Percentiles rank a stretch among this genome's conserved stretches.
Evolutionary conservation across 805 yeast genomes (phyloP).

Genomic region (Ogataea haglerorum): DNA sequence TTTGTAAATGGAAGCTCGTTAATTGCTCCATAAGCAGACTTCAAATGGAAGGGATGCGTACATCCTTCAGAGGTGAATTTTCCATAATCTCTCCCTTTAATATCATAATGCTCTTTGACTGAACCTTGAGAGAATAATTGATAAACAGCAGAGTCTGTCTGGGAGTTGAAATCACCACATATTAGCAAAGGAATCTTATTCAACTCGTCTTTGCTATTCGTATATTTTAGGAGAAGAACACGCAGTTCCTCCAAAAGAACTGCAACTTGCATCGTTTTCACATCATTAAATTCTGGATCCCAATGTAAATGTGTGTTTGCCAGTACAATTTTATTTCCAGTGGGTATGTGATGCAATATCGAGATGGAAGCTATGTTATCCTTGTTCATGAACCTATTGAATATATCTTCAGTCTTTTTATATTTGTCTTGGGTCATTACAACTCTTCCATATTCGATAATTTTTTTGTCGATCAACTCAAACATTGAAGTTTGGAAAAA

Average conservation of each 20-base stretch:
- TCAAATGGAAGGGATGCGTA: constrained; percentile 73
- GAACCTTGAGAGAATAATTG: constrained; percentile 81
- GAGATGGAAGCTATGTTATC: constrained; percentile 86
- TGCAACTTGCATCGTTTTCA: constrained; percentile 93
- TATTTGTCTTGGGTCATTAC: constrained; percentile 81
- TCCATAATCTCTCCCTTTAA: constrained; percentile 87
- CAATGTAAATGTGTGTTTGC: constrained; percentile 96
- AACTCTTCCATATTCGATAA: constrained; percentile 78
- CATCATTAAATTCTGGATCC: constrained; percentile 97
- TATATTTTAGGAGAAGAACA: constrained; percentile 46
- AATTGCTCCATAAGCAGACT: constrained; percentile 77
- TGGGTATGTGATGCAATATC: constrained; percentile 65
- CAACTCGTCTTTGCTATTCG: constrained; percentile 29
- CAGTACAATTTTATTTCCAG: constrained; percentile 69
- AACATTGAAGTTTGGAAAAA: constrained; percentile 73
- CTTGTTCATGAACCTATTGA: constrained; percentile 93
- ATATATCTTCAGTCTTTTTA: constrained; percentile 89
- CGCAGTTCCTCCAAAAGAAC: constrained; percentile 86
- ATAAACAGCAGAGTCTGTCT: constrained; percentile 83
- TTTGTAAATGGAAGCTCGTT: constrained; percentile 95
- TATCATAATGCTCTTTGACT: constrained; percentile 74
- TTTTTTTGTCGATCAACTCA: constrained; percentile 63
- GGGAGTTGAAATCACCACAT: constrained; percentile 96
- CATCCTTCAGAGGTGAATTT: constrained; percentile 86
- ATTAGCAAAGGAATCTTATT: constrained; percentile 68